phyloP scores from a whole-genome alignment of 1,284 basidiomycete species.

The Earliella scabrosa region DNA sequence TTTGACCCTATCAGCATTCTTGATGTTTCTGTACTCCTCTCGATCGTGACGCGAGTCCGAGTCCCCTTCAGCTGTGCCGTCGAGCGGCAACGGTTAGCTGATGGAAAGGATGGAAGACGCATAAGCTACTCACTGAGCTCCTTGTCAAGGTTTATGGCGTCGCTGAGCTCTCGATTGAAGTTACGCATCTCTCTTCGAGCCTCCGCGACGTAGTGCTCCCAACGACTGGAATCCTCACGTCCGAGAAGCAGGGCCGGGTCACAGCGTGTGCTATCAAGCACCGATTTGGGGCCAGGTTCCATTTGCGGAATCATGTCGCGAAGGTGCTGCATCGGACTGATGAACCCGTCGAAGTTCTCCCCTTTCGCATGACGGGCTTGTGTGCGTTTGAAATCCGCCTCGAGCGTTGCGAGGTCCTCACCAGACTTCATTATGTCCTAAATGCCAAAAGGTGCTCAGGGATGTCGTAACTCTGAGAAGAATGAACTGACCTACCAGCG shows the following conservation, averaged over 20 bases:
- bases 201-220: slow-evolving; percentile 13
- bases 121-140: not conserved
- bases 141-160: slow-evolving; percentile 16
- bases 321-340: slow-evolving; percentile 18
- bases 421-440: slow-evolving; percentile 29
- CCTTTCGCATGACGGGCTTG: not conserved
- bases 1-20: slow-evolving; percentile 16
- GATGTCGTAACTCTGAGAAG: not conserved
- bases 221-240: slow-evolving; percentile 11
- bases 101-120: no score
- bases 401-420: slow-evolving; percentile 14
- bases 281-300: not conserved
- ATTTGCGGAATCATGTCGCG: slow-evolving; percentile 21
- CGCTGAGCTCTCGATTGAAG: slow-evolving; percentile 15
- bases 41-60: not conserved
- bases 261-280: not conserved
- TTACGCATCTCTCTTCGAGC: slow-evolving; percentile 12
- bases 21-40: not conserved
- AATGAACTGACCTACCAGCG: slow-evolving; percentile 11
- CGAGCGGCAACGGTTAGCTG: no score
- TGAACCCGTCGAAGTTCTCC: not conserved
- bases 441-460: not conserved
- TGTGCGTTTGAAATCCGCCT: slow-evolving; percentile 5
- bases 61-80: not conserved
- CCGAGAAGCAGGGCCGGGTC: slow-evolving; percentile 17